Conservation (phyloP, 108 stramenopile species). For the Parietichytrium sp. region DNA sequence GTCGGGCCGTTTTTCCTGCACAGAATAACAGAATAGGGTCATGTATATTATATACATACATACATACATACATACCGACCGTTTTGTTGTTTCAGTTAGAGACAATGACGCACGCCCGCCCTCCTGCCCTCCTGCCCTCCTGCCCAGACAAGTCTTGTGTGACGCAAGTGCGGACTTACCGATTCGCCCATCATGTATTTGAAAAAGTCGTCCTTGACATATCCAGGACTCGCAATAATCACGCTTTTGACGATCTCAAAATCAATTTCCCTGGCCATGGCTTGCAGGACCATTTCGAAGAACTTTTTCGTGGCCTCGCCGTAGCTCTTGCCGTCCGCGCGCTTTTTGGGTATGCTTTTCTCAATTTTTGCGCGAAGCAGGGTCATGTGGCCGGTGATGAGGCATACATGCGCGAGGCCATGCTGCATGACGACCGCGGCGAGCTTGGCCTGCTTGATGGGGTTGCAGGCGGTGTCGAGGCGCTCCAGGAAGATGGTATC, state of each 20-base stretch:
- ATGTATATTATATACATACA: no score
- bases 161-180: slow-evolving; percentile 73
- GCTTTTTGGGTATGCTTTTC: slow-evolving; percentile 84
- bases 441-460: slow-evolving; percentile 82
- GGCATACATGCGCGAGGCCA: slow-evolving; percentile 88
- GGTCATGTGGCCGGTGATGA: slow-evolving; percentile 84
- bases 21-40: no score
- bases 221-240: slow-evolving; percentile 84
- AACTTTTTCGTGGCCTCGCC: slow-evolving; percentile 80
- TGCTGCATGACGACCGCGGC: slow-evolving; percentile 85
- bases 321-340: slow-evolving; percentile 77
- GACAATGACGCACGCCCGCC: no score
- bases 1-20: background rate
- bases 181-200: slow-evolving; percentile 72
- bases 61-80: no score
- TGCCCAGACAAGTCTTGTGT: no score
- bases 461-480: slow-evolving; percentile 81
- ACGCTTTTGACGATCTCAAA: slow-evolving; percentile 81
- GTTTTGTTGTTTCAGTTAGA: no score
- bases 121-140: no score
- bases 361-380: slow-evolving; percentile 85
- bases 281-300: slow-evolving; percentile 87
- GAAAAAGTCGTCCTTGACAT: slow-evolving; percentile 90
- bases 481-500: slow-evolving; percentile 86
- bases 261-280: slow-evolving; percentile 77